Conservation (phyloP, 805 yeast genomes). For the Cyberlindnera saturnus region DNA sequence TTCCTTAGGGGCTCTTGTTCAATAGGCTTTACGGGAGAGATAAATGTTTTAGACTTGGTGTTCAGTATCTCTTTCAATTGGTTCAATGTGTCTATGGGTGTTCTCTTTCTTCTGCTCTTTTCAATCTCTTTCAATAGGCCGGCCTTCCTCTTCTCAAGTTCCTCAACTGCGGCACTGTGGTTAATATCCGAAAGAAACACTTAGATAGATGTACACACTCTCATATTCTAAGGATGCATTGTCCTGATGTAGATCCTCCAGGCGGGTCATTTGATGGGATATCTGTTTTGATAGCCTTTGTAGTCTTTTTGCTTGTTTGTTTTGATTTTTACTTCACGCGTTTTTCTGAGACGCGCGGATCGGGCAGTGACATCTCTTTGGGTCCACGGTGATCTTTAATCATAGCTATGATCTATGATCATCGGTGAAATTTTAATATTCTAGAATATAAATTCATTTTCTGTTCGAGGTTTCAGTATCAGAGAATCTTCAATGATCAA, state of each 20-base stretch:
- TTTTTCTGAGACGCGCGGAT: too few relatives aligned
- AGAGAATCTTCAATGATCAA: too few relatives aligned
- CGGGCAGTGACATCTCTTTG: too few relatives aligned
- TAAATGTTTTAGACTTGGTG: not conserved
- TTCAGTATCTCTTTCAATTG: conserved; percentile 17
- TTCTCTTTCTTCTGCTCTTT: conserved; percentile 16
- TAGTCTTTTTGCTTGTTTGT: too few relatives aligned
- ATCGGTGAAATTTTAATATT: not conserved
- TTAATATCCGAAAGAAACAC: not conserved
- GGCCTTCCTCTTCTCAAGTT: conserved; percentile 17
- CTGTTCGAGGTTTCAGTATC: too few relatives aligned
- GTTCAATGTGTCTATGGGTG: conserved; percentile 24
- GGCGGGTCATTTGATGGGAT: conserved; percentile 20
- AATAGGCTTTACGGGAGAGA: not conserved
- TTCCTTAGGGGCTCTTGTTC: not conserved
- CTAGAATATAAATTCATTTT: too few relatives aligned
- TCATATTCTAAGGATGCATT: conserved; percentile 30
- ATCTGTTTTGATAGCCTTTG: not conserved
- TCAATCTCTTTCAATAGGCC: conserved; percentile 22
- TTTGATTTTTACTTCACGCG: too few relatives aligned
- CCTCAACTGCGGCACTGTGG: conserved; percentile 10
- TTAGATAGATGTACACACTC: conserved; percentile 11
- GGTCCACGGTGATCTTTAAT: not conserved
- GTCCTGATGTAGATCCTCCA: conserved; percentile 30
- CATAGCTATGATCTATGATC: not conserved